Percentiles rank a stretch among this genome's conserved stretches.
phyloP scores from a whole-genome alignment of 345 rosid genomes.

The Gossypium sturtianum region DNA sequence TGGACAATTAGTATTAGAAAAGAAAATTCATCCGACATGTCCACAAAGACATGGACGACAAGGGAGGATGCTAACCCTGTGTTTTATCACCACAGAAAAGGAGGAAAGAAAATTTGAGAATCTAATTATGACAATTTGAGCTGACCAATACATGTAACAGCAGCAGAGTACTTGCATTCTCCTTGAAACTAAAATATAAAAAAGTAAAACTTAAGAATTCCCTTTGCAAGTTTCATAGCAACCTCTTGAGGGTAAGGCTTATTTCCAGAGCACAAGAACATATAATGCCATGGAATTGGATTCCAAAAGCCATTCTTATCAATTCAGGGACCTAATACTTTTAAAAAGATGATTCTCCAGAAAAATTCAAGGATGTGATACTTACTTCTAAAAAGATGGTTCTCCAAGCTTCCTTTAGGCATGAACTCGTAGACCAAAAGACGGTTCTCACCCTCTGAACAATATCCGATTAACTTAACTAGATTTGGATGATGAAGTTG shows the following conservation, averaged over 20 bases:
- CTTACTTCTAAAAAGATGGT: slow-evolving; percentile 61
- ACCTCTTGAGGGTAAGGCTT: background rate
- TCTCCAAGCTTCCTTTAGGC: slow-evolving; percentile 98
- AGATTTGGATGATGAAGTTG: slow-evolving; percentile 89
- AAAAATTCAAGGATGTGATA: slow-evolving; percentile 4
- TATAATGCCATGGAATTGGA: background rate
- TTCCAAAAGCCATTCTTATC: slow-evolving; percentile 2
- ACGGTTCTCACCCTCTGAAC: slow-evolving; percentile 77
- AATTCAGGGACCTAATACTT: background rate
- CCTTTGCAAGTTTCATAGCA: background rate
- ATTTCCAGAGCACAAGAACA: background rate
- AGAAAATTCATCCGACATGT: no score
- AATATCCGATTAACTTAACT: slow-evolving; percentile 81
- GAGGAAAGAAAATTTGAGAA: no score
- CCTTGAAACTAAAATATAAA: background rate
- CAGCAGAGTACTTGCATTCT: background rate
- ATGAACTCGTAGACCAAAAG: slow-evolving; percentile 87
- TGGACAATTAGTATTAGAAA: no score
- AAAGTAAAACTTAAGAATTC: background rate
- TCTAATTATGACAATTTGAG: no score
- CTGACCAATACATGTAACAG: background rate
- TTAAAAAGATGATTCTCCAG: slow-evolving; percentile 9
- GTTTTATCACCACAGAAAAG: no score
- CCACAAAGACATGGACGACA: no score
- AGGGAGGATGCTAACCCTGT: no score